Evolutionary conservation across 2,329 filamentous ascomycete species (phyloP), one percentile per base, ranked within the genome.

Genomic region (Fusarium pseudonygamai): DNA sequence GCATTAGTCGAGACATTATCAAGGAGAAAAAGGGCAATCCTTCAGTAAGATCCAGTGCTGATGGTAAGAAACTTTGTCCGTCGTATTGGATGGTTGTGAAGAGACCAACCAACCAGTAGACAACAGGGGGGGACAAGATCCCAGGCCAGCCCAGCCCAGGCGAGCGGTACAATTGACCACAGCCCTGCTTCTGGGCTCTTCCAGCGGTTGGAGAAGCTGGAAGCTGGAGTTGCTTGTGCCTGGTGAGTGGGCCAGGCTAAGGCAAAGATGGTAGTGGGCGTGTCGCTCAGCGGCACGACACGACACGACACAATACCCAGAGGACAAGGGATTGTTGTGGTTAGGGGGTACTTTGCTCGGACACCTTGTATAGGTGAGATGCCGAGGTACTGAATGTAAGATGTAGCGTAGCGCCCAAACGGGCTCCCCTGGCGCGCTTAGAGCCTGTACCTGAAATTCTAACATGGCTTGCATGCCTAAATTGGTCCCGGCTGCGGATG

Each of bases 401-500:
- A 32, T 43, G 64, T 30, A 69, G 39, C 65, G 45, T 69, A 65
- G 47, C 67, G 67, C 67, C 67, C 52, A 69, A 65, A 42, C 32
- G n/a, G 50, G 40, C n/a, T 59, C 39, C 61, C 61, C 45, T 64
- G 43, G 61, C 62, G 60, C 59, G 66, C 59, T 65, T 70, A 65
- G 36, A 39, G 46, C 52, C 46, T 59, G 57, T 69, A 69, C 67
- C 67, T 69, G 67, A 69, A 64, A 46, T 70, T 69, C 60, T 70
- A 66, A 65, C 67, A 64, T 47, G 30, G 45, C 52, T 61, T 60
- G 57, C 63, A 64, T 61, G 30, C 6, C 32, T 60, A 60, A 60
- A 53, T 26, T 40, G 34, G 57, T 26, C 22, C 34, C 20, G 12
- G 12, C 30, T 58, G 39, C 22, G 32, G 32, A 63, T 61, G 56